Conservation (phyloP, 2,329 filamentous ascomycete species). For the Apiospora arundinis region DNA sequence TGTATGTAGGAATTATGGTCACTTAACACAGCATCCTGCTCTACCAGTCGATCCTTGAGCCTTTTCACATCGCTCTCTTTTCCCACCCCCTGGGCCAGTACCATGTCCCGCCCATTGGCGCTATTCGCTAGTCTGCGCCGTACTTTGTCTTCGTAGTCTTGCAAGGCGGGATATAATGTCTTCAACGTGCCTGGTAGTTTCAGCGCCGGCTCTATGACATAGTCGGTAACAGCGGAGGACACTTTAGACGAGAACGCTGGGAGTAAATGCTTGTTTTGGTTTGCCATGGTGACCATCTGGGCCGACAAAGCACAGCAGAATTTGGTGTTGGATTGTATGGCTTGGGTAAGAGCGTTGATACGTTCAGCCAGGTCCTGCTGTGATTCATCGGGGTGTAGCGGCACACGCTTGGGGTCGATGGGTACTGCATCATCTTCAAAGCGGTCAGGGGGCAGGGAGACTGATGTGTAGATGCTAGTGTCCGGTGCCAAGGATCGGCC, state of each 20-base stretch:
- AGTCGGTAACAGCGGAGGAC: conserved; percentile 25
- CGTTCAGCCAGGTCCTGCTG: conserved; percentile 28
- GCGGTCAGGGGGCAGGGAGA: not conserved
- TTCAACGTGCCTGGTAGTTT: conserved; percentile 22
- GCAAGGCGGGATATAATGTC: conserved; percentile 26
- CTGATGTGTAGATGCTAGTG: not conserved
- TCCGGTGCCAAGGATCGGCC: not conserved
- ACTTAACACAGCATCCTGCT: conserved; percentile 29
- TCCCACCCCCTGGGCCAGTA: conserved; percentile 21
- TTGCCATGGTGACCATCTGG: conserved; percentile 27
- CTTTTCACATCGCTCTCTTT: conserved; percentile 24
- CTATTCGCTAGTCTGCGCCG: conserved; percentile 22
- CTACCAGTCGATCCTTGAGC: conserved; percentile 30
- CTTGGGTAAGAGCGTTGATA: conserved; percentile 25
- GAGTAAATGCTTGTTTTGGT: conserved; percentile 28
- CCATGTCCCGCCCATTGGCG: conserved; percentile 26
- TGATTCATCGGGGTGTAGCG: conserved; percentile 22
- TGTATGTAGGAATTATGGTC: conserved; percentile 27
- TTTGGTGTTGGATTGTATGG: conserved; percentile 24
- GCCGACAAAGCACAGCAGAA: conserved; percentile 28
- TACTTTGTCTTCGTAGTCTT: conserved; percentile 27
- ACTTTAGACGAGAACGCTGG: conserved; percentile 23
- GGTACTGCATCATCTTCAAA: conserved; percentile 25
- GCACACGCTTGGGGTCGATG: conserved; percentile 23
- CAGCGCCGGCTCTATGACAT: conserved; percentile 27